These are phyloP conservation scores for Boletales sp. DNA, from an alignment of 768 basidiomycete genomes.

Conservation along the genomic window DNA sequence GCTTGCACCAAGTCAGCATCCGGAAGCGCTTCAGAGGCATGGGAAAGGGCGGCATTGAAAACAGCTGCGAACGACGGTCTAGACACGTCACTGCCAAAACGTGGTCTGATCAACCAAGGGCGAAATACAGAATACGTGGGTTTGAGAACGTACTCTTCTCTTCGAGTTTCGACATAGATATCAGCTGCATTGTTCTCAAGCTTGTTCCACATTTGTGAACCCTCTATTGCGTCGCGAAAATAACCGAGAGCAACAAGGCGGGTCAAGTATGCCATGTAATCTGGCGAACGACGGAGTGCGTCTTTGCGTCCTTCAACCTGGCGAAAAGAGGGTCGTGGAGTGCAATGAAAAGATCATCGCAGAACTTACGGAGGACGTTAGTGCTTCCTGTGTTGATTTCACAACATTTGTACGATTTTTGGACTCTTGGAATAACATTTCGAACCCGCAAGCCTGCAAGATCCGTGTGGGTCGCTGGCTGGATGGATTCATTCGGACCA, in stretches of 20 bases:
- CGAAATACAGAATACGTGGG: neutral
- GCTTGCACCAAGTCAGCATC: conserved; percentile 18
- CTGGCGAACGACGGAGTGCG: conserved; percentile 58
- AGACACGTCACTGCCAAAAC: conserved; percentile 44
- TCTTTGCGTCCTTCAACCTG: conserved; percentile 68
- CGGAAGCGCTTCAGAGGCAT: conserved; percentile 30
- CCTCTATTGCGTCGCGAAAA: conserved; percentile 75
- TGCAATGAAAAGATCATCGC: neutral
- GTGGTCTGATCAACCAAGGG: conserved; percentile 2
- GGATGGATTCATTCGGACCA: neutral
- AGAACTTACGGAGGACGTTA: conserved; percentile 46
- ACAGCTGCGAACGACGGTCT: conserved; percentile 74
- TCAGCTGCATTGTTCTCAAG: conserved; percentile 69
- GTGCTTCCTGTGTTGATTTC: conserved; percentile 34
- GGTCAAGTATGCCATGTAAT: conserved; percentile 68
- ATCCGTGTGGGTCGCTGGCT: neutral
- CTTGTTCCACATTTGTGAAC: conserved; percentile 70
- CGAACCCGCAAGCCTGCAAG: conserved; percentile 84
- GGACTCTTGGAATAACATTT: conserved; percentile 91
- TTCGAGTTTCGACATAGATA: conserved; percentile 59
- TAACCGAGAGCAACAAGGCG: conserved; percentile 64
- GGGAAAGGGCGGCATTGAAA: conserved; percentile 61
- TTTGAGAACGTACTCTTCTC: conserved; percentile 57
- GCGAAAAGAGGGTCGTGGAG: neutral
- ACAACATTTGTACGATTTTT: conserved; percentile 49